Conservation (phyloP, 2,329 filamentous ascomycete species). For the Fusarium sambucinum region DNA sequence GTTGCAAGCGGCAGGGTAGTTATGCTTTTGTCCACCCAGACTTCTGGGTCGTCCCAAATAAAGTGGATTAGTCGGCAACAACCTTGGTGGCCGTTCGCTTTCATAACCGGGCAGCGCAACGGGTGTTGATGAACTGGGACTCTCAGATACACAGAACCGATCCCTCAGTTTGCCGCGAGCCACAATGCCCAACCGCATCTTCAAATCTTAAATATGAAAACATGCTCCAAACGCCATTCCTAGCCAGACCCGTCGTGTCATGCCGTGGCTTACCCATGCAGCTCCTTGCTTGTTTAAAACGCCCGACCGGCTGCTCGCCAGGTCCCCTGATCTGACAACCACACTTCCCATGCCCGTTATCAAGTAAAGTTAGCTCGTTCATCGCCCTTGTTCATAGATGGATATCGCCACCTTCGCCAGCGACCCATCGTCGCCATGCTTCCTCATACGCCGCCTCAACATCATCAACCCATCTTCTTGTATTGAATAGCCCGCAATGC, state of each 20-base stretch:
- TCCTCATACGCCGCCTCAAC: slow-evolving; percentile 89
- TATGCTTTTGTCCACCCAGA: slow-evolving; percentile 11
- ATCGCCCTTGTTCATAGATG: slow-evolving; percentile 67
- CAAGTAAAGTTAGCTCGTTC: background rate
- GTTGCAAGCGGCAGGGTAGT: background rate
- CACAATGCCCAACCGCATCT: background rate
- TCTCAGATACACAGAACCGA: slow-evolving; percentile 7
- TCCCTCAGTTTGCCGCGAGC: slow-evolving; percentile 1
- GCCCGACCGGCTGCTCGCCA: slow-evolving; percentile 1
- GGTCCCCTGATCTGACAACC: slow-evolving; percentile 2
- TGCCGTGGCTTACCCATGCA: slow-evolving; percentile 18
- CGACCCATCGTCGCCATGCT: slow-evolving; percentile 90
- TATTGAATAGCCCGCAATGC: slow-evolving; percentile 91
- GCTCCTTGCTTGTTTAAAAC: slow-evolving; percentile 19
- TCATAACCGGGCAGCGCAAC: slow-evolving; percentile 3
- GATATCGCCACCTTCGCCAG: slow-evolving; percentile 90
- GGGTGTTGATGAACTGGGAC: slow-evolving; percentile 13
- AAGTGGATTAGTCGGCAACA: slow-evolving; percentile 11
- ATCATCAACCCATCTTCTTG: slow-evolving; percentile 88
- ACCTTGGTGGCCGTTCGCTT: slow-evolving; percentile 1
- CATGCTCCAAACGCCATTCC: slow-evolving; percentile 26
- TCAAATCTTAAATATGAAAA: slow-evolving; percentile 15
- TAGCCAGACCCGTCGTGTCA: slow-evolving; percentile 11
- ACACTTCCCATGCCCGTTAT: slow-evolving; percentile 2
- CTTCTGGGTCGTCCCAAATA: slow-evolving; percentile 16